Evolutionary conservation across 345 rosid species (phyloP), one percentile per base, ranked within the genome.

Genomic region (Moricandia arvensis): DNA sequence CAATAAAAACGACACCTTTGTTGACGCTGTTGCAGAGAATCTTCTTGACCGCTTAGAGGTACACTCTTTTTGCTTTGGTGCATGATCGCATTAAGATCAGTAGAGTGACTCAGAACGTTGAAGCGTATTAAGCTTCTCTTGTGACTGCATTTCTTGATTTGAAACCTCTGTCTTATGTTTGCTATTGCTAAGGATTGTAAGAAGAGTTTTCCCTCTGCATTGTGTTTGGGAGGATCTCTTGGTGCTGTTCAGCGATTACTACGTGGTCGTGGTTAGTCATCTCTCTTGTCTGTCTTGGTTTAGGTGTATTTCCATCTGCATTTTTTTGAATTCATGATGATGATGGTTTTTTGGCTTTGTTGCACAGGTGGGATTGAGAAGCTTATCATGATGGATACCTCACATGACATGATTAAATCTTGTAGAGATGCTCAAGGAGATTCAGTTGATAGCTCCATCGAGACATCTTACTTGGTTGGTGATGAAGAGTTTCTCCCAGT

Each of bases 401-500:
- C 99, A 5, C 73, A 85, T 77, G 97, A 95, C 59, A 90, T 92
- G 97, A 65, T 95, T 69, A 88, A 92, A 72, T 71, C 68, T 67
- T 95, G 98, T 67, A 81, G 83, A 84, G 85, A 80, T 72, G 77
- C 83, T 62, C 80, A 77, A 38, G 75, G 73, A n/a, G 77, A 72
- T 81, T 68, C 76, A 27, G 26, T 13, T 10, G 63, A 77, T 79
- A 82, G 74, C 49, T 75, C 80, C 51, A 81, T 92, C 1, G 89
- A 90, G 63, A 88, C 84, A 18, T 86, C 86, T 15, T 93, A 82
- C 78, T 76, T 92, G 57, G 97, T 89, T 45, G 98, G 89, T 49
- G 99, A 95, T 72, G 97, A 95, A 81, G 99, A 95, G 85, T 90
- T 86, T 82, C 82, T 95, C 68, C 98, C 98, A 21, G 29, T 95